A percentile compares a stretch with the other conserved stretches of the same genome.
Evolutionary conservation across 1,284 basidiomycete genomes (phyloP).

Genomic region (Anthracocystis panici-leucophaei): DNA sequence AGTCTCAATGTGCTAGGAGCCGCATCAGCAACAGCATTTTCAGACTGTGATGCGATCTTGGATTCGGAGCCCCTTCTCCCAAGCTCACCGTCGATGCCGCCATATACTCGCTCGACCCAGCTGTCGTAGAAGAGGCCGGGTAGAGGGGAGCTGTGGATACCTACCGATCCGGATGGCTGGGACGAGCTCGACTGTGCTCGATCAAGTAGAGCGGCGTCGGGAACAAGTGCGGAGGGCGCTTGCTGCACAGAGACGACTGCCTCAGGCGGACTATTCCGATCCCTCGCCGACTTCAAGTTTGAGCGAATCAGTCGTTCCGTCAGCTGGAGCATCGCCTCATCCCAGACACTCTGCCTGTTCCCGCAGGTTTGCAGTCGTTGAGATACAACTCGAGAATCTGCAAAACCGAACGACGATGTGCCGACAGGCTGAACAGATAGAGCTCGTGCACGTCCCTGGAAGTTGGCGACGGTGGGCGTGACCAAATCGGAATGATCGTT

Average conservation of each 20-base stretch:
- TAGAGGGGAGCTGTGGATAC: slow-evolving; percentile 11
- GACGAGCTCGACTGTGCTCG: not conserved
- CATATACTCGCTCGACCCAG: slow-evolving; percentile 30
- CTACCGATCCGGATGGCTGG: not conserved
- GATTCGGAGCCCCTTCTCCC: slow-evolving; percentile 6
- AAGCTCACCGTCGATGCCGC: slow-evolving; percentile 26
- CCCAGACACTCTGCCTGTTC: slow-evolving; percentile 16
- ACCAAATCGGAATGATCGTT: slow-evolving; percentile 16
- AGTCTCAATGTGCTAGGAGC: not conserved
- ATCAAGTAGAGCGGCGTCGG: no score
- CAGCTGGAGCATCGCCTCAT: slow-evolving; percentile 24
- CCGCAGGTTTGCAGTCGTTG: no score
- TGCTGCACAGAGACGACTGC: no score
- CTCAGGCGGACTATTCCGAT: not conserved
- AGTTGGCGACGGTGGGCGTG: slow-evolving; percentile 30
- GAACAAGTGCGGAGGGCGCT: not conserved
- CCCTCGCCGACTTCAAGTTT: not conserved
- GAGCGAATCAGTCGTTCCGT: slow-evolving; percentile 5
- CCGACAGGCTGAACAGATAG: slow-evolving; percentile 17
- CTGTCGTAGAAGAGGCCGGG: slow-evolving; percentile 30
- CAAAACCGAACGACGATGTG: not conserved
- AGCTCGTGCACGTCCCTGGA: slow-evolving; percentile 21
- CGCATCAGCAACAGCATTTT: not conserved
- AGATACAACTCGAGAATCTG: not conserved
- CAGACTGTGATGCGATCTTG: no score